phyloP scores from a whole-genome alignment of 2,329 filamentous ascomycete species.

The Neoarthrinium moseri region DNA sequence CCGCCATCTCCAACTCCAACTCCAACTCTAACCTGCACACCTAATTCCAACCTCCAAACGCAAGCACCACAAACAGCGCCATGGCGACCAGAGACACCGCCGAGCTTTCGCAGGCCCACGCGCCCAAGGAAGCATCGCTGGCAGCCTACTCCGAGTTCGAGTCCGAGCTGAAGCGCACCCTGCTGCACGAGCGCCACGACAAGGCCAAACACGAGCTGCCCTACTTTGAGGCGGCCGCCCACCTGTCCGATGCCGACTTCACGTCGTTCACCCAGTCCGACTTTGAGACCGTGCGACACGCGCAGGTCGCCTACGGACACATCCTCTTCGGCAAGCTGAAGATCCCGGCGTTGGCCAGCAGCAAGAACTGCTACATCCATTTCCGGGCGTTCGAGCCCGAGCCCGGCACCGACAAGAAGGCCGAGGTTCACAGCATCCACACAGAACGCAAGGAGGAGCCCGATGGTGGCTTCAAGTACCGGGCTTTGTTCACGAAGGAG shows the following conservation, averaged over 20 bases:
- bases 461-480: conserved; percentile 41
- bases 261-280: conserved; percentile 35
- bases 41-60: not conserved
- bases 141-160: conserved; percentile 48
- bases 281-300: conserved; percentile 43
- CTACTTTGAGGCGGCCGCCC: conserved; percentile 49
- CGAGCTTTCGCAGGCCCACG: conserved; percentile 45
- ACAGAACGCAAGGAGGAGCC: conserved; percentile 42
- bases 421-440: conserved; percentile 45
- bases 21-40: not conserved
- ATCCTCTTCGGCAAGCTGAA: conserved; percentile 49
- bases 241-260: conserved; percentile 37
- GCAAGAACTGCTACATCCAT: conserved; percentile 38
- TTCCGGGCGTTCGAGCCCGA: conserved; percentile 44
- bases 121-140: conserved; percentile 49
- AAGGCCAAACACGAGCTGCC: conserved; percentile 50
- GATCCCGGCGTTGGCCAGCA: conserved; percentile 39
- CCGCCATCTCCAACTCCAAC: too few species aligned
- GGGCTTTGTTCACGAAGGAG: conserved; percentile 44
- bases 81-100: conserved; percentile 54
- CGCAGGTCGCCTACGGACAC: conserved; percentile 44
- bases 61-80: not conserved
- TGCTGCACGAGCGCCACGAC: conserved; percentile 36
- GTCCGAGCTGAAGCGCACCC: conserved; percentile 48
- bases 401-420: conserved; percentile 22